Conservation (phyloP, 2,329 filamentous ascomycete species). For the Stachybotrys echinatus region DNA sequence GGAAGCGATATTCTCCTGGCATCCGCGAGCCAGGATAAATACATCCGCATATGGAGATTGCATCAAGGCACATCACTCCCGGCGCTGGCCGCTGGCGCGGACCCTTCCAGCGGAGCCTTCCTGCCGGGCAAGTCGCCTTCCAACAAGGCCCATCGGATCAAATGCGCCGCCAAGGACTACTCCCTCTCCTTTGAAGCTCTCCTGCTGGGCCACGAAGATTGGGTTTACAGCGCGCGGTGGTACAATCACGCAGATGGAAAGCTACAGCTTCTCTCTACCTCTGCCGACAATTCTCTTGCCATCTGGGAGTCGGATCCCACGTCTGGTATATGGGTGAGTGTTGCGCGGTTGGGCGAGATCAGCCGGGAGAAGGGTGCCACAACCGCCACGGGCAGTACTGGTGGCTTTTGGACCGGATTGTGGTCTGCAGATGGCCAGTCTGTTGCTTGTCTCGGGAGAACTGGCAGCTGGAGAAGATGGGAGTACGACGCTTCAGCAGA, state of each 20-base stretch:
- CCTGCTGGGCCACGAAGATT: constrained; percentile 92
- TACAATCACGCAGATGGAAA: constrained; percentile 44
- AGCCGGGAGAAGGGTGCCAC: constrained; percentile 93
- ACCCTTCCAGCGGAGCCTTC: constrained; percentile 53
- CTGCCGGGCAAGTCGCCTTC: constrained; percentile 68
- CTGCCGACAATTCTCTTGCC: constrained; percentile 89
- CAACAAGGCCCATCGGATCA: constrained; percentile 82
- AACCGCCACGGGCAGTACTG: constrained; percentile 90
- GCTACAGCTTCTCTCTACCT: constrained; percentile 77
- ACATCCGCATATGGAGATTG: constrained; percentile 88
- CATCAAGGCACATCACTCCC: constrained; percentile 64
- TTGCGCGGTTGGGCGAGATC: constrained; percentile 83
- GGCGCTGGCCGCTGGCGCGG: constrained; percentile 46
- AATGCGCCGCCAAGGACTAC: constrained; percentile 56
- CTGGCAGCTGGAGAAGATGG: constrained; percentile 92
- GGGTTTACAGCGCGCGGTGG: constrained; percentile 91
- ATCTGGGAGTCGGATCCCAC: constrained; percentile 83
- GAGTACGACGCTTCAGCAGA: constrained; percentile 54
- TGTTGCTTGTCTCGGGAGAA: constrained; percentile 80
- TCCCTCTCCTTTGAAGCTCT: constrained; percentile 90
- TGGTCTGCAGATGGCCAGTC: constrained; percentile 76
- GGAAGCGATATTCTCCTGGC: constrained; percentile 73
- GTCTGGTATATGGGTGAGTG: constrained; percentile 89
- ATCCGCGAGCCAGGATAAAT: constrained; percentile 96
- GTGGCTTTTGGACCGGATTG: constrained; percentile 92